Evolutionary conservation across 768 basidiomycete species (phyloP).

Genomic region (Strobilomyces dryophilus): DNA sequence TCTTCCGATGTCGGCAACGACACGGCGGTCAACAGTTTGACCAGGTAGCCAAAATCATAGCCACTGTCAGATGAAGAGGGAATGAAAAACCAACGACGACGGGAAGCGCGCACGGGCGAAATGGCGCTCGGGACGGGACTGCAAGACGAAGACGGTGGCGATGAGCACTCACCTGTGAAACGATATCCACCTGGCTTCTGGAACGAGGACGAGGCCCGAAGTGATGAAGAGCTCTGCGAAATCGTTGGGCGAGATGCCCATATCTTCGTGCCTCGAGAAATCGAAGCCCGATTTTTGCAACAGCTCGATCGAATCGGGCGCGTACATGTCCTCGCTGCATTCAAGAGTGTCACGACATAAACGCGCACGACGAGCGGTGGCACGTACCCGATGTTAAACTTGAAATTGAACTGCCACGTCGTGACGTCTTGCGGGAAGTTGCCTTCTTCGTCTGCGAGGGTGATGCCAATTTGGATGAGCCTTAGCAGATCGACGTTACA

Average conservation of each 20-base stretch:
- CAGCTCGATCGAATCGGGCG: conserved; percentile 94
- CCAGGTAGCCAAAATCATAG: conserved; percentile 98
- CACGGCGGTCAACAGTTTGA: conserved; percentile 84
- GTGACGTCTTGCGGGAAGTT: conserved; percentile 85
- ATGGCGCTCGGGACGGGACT: neutral
- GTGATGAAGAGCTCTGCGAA: conserved; percentile 98
- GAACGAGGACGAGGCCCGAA: conserved; percentile 84
- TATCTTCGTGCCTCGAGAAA: conserved; percentile 88
- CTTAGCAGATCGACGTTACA: conserved; percentile 98
- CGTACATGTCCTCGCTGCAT: conserved; percentile 92
- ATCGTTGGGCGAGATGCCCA: conserved; percentile 88
- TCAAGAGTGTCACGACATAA: neutral
- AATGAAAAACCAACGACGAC: neutral
- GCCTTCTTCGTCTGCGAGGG: conserved; percentile 91
- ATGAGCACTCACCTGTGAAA: conserved; percentile 81
- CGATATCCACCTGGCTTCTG: conserved; percentile 93
- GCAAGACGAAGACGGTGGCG: neutral
- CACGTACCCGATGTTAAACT: conserved; percentile 80
- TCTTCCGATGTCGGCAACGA: conserved; percentile 88
- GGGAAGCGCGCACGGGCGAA: neutral
- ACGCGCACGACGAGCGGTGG: neutral
- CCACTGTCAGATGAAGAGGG: conserved; percentile 51
- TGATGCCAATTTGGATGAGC: conserved; percentile 96
- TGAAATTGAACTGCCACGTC: conserved; percentile 99
- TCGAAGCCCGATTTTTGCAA: conserved; percentile 95